Evolutionary conservation across 2,329 filamentous ascomycete species (phyloP), one percentile per base, ranked within the genome.

Genomic region (Aspergillus neotritici): DNA sequence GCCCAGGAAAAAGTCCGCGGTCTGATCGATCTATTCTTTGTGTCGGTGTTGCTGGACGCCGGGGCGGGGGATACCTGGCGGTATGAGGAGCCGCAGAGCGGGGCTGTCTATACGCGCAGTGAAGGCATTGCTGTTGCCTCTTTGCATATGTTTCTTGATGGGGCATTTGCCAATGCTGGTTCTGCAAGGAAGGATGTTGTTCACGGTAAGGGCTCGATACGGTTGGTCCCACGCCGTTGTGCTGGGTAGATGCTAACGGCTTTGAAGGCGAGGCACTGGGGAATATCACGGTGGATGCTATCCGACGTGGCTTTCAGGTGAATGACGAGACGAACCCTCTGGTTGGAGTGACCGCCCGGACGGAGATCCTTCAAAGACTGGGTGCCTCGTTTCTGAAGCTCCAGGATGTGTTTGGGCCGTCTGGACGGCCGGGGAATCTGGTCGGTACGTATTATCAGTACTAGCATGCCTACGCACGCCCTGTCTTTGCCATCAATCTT

Each of bases 21-120:
- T 1, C 60, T 82, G 13, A 70, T 81, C 34, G 80, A 83, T 52
- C 63, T 83, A 5, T 83, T 83, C 62, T 73, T 82, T 35, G 76
- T 80, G 2, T 79, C 78, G 0, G 78, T 81, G 1, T 66, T 81
- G 12, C 64, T 80, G 0, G 78, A 81, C 51, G 77, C 75, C 0
- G 75, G 75, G 0, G 75, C 75, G 0, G 75, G 75, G 2, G 72
- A 77, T 54, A 48, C 59, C 9, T 78, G 75, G 75, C 57, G 52
- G 0, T 78, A 66, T 43, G 60, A 54, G 1, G 75, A 77, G 52
- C 64, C 69, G 0, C 55, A 44, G 0, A 55, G 50, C 1, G 51
- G 49, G 1, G 37, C 45, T 13, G 37, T 49, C 0, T 72, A 71
- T 36, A 64, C 58, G 7, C 55, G 74, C 4, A 75, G 72, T 41